These are phyloP conservation scores for Daldinia concentrica DNA, from an alignment of 495 filamentous ascomycete genomes.

Conservation along the genomic window DNA sequence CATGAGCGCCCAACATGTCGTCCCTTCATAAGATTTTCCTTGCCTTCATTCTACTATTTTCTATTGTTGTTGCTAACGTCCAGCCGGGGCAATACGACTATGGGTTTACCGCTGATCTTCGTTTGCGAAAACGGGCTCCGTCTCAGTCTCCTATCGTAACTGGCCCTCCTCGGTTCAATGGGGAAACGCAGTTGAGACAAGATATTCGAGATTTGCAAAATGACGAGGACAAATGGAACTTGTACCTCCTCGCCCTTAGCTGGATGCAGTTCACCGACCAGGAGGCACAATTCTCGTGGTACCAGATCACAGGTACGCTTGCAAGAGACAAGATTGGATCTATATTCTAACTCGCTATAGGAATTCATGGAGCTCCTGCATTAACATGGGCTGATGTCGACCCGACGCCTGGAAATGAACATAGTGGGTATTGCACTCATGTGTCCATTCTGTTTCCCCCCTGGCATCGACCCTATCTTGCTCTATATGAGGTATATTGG, in stretches of 20 bases:
- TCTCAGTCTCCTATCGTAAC: conserved; percentile 43
- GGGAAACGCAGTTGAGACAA: conserved; percentile 41
- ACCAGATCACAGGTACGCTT: conserved; percentile 65
- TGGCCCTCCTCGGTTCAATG: conserved; percentile 41
- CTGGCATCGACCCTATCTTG: conserved; percentile 78
- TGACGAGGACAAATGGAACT: conserved; percentile 65
- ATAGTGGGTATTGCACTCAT: conserved; percentile 72
- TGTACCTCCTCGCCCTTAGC: conserved; percentile 65
- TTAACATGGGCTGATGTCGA: conserved; percentile 65
- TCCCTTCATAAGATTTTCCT: conserved; percentile 16
- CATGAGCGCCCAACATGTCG: conserved; percentile 19
- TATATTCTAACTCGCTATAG: conserved; percentile 47
- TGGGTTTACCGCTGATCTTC: conserved; percentile 48
- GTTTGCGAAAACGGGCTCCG: conserved; percentile 37
- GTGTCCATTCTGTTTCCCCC: conserved; percentile 71
- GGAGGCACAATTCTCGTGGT: conserved; percentile 64
- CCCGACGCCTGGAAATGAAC: conserved; percentile 54
- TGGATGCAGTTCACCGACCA: conserved; percentile 65
- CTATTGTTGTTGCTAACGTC: conserved; percentile 18
- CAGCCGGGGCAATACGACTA: conserved; percentile 51
- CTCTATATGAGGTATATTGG: conserved; percentile 68
- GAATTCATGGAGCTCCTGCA: conserved; percentile 72
- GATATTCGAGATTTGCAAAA: conserved; percentile 68
- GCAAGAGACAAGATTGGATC: background rate
- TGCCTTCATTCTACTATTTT: conserved; percentile 19